phyloP scores from a whole-genome alignment of 257 asterid species.

The Solanum tarijense region DNA sequence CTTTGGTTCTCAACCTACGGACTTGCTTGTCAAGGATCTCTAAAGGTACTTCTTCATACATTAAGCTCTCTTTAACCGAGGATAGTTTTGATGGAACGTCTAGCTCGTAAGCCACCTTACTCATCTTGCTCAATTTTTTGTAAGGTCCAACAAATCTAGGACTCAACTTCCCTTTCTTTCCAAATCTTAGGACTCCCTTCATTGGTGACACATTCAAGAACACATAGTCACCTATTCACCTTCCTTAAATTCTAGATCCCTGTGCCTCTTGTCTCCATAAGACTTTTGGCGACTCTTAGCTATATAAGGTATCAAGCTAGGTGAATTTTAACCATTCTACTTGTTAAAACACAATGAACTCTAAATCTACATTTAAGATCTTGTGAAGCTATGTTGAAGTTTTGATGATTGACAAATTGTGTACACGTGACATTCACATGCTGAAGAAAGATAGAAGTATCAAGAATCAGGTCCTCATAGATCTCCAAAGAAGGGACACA shows the following conservation, averaged over 20 bases:
- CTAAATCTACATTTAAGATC: not conserved
- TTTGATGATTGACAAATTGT: not conserved
- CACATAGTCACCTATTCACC: not conserved
- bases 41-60: not conserved
- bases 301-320: not conserved
- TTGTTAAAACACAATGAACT: not conserved
- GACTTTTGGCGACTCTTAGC: not conserved
- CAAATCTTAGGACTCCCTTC: not conserved
- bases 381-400: not conserved
- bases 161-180: not conserved
- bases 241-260: not conserved
- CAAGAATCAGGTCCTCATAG: not conserved
- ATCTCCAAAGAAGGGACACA: not conserved
- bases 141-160: not conserved
- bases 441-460: not conserved
- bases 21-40: not conserved
- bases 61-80: not conserved
- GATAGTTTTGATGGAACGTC: not conserved
- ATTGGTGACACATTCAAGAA: not conserved
- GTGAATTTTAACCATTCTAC: not conserved
- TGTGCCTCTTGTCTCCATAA: not conserved
- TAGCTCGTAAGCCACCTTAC: not conserved
- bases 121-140: not conserved
- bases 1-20: not conserved
- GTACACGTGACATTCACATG: not conserved